Percentiles rank a stretch among this genome's conserved stretches.
Conservation (phyloP, 768 basidiomycete genomes). For the Rhizopogon rudus region DNA sequence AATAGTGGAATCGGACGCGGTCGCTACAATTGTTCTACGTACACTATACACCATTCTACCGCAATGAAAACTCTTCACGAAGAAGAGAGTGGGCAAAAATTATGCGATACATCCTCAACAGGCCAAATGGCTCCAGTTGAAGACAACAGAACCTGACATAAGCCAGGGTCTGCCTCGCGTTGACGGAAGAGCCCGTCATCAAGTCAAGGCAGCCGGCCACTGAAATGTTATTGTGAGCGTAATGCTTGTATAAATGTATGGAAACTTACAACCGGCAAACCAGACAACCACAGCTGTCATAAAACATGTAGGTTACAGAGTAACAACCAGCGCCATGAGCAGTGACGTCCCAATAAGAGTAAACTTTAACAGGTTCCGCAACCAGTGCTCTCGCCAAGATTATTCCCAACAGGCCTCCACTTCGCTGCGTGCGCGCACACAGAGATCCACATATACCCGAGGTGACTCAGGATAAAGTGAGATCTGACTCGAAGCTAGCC, state of each 20-base stretch:
- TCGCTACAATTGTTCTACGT: background rate
- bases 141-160: background rate
- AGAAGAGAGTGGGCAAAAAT: constrained; percentile 30
- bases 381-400: background rate
- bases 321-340: background rate
- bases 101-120: constrained; percentile 16
- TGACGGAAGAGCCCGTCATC: background rate
- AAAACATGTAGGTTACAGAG: background rate
- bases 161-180: background rate
- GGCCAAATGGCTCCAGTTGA: background rate
- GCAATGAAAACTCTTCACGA: constrained; percentile 22
- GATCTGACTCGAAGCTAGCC: constrained; percentile 3
- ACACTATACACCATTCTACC: background rate
- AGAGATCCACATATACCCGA: background rate
- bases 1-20: background rate
- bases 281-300: background rate
- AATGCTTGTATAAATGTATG: too few species aligned
- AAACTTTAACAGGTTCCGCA: background rate
- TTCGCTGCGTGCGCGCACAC: constrained; percentile 3
- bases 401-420: constrained; percentile 1
- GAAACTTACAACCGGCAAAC: background rate
- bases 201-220: background rate
- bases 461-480: background rate
- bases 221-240: background rate
- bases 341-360: background rate